Percentiles rank a stretch among this genome's conserved stretches.
phyloP scores from a whole-genome alignment of 331 rosid genomes.

The Spiraea crenata region DNA sequence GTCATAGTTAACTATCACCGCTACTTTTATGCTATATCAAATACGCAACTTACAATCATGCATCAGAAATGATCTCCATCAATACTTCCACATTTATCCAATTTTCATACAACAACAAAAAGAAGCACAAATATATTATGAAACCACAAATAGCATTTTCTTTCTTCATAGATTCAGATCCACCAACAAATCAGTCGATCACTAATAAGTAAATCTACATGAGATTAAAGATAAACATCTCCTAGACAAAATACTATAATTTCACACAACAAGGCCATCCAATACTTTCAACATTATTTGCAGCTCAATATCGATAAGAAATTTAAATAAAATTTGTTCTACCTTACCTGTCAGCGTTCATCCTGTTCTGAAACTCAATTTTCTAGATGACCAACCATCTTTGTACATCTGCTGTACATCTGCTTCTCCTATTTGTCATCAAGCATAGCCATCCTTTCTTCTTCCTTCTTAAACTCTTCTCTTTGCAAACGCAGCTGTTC shows the following conservation, averaged over 20 bases:
- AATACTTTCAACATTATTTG: slow-evolving; percentile 12
- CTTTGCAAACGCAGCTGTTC: slow-evolving; percentile 45
- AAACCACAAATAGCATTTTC: slow-evolving; percentile 2
- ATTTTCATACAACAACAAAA: neutral
- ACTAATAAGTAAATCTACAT: slow-evolving; percentile 5
- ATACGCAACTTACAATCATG: neutral
- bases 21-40: neutral
- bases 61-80: neutral
- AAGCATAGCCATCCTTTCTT: slow-evolving; percentile 39
- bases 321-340: neutral
- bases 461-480: slow-evolving; percentile 39
- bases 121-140: neutral
- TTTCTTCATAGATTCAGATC: neutral
- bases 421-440: slow-evolving; percentile 14
- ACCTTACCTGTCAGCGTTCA: slow-evolving; percentile 25
- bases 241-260: slow-evolving; percentile 12
- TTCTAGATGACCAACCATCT: slow-evolving; percentile 8
- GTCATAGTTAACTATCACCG: neutral
- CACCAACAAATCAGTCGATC: neutral
- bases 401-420: slow-evolving; percentile 18
- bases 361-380: slow-evolving; percentile 6
- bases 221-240: neutral
- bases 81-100: neutral
- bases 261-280: slow-evolving; percentile 6
- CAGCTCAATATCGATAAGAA: slow-evolving; percentile 20